Conservation (phyloP, 169 alveolate genomes). For the Plasmodium cynomolgi region DNA sequence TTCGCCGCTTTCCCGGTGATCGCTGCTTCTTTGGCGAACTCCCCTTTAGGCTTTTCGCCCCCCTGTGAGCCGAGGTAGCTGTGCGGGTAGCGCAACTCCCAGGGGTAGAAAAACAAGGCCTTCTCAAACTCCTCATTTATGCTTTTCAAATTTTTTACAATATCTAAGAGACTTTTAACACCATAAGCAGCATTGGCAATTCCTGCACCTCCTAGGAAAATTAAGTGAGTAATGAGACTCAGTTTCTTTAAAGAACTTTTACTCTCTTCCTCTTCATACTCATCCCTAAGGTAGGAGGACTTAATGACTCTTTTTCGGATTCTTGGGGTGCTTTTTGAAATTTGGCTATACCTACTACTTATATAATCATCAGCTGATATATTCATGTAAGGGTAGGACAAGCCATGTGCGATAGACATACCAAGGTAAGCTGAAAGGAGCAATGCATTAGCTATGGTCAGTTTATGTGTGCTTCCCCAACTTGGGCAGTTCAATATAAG, state of each 20-base stretch:
- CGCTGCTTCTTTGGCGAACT: neutral
- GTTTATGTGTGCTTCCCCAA: conserved; percentile 17
- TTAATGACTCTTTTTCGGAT: neutral
- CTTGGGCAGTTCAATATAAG: conserved; percentile 16
- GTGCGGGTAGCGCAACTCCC: conserved; percentile 38
- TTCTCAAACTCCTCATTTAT: conserved; percentile 30
- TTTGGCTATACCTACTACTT: neutral
- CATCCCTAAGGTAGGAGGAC: neutral
- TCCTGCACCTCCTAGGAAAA: neutral
- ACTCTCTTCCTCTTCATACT: neutral
- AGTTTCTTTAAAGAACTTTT: neutral
- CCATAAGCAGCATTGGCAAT: conserved; percentile 7
- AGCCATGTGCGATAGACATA: neutral
- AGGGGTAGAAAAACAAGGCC: conserved; percentile 18
- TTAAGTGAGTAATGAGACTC: neutral
- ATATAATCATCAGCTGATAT: neutral
- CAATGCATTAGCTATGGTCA: neutral
- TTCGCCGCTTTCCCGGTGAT: neutral
- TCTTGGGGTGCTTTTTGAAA: neutral
- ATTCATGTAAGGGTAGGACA: neutral
- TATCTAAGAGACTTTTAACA: neutral
- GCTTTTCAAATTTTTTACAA: neutral
- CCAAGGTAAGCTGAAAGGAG: conserved; percentile 25
- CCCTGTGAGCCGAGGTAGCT: neutral
- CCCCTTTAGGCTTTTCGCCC: neutral